Conservation (phyloP, 352 stramenopile genomes). For the Vaucheria bursata region DNA sequence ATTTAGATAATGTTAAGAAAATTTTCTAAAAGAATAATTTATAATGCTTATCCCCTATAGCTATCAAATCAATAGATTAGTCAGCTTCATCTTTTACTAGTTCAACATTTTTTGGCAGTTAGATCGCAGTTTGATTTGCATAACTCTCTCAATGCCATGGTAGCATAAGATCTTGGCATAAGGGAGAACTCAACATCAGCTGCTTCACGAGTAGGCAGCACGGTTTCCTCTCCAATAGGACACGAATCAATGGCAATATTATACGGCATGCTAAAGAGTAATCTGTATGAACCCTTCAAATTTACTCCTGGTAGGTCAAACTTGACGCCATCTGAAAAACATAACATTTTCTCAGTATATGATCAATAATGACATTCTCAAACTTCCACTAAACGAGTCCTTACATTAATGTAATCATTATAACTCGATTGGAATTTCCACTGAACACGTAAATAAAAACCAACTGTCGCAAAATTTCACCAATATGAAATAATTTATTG, state of each 20-base stretch:
- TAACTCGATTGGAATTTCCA: background rate
- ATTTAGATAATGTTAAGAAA: too few relatives aligned
- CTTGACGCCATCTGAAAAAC: conserved; percentile 1
- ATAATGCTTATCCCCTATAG: too few relatives aligned
- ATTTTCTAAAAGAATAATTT: too few relatives aligned
- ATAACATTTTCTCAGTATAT: too few relatives aligned
- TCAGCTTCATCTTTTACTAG: too few relatives aligned
- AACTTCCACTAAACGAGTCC: too few relatives aligned
- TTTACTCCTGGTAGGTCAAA: background rate
- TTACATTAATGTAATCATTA: background rate
- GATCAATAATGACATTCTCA: too few relatives aligned
- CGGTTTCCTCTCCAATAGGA: conserved; percentile 5
- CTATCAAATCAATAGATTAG: too few relatives aligned
- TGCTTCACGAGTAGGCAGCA: too few relatives aligned
- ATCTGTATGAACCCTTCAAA: conserved; percentile 18
- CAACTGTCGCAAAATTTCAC: background rate
- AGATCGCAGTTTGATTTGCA: conserved; percentile 20
- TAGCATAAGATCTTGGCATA: conserved; percentile 16
- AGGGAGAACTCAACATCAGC: conserved; percentile 20
- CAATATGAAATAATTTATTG: background rate
- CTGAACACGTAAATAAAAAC: background rate
- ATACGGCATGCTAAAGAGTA: conserved; percentile 20
- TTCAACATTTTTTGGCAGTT: too few relatives aligned
- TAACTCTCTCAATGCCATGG: conserved; percentile 31
- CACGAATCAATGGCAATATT: background rate